Base-by-base conservation (phyloP, 345 rosid genomes). In the Dimocarpus longan region DNA sequence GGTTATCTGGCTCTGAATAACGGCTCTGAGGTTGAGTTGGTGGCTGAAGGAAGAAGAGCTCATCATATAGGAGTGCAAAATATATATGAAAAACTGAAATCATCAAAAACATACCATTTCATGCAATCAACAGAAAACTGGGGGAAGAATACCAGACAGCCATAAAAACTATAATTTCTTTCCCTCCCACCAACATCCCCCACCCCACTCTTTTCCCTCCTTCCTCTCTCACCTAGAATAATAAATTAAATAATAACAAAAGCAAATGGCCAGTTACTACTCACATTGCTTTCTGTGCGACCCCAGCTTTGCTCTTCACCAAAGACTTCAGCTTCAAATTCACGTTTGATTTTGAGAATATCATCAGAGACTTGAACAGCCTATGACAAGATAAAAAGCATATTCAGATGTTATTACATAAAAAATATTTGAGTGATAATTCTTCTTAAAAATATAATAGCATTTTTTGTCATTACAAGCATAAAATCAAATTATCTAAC, bases 291-390 rank as follows among this genome's bases (percentile, higher is more conserved):
- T 65, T 96, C 97, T 18, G 80, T 84, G 64, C 77, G 93, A 46
- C 82, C 83, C 98, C 97, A 91, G 86, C 56, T 89, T 80, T 89
- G 92, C 71, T 91, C 97, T 86, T 91, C 93, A 13, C 95, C 94
- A 76, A 89, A 89, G 63, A 94, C 80, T 71, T 94, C 97, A 78
- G 87, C 80, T n/a, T 90, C 91, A 73, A 96, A 76, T 73, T 94
- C 97, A 71, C 77, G 81, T 77, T 83, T 90, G 70, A 90, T 83
- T 79, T 88, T 94, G 80, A 91, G 72, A 70, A 96, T 87, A 52
- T 94, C 92, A 37, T 89, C 97, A 68, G 85, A 78, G 76, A 89
- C 80, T 76, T 89, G 88, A 70, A 75, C 82, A 56, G 71, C 82
- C 98, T 93, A 73, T 19, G 52, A 73, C 63, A 72, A 67, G 52